Conservation (phyloP, 306 rosid genomes). For the Crotalaria pallida region DNA sequence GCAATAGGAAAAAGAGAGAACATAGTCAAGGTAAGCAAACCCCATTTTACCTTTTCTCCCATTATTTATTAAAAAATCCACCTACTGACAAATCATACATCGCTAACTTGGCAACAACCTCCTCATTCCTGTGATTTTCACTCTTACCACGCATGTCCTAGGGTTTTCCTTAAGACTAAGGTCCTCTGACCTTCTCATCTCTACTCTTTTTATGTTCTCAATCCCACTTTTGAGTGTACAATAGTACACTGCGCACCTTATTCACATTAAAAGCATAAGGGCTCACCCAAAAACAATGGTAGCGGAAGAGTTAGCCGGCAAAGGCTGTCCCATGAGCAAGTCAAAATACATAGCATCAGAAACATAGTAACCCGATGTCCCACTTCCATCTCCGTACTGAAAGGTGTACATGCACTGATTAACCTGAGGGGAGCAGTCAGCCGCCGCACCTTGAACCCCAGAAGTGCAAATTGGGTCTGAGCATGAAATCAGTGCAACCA, state of each 20-base stretch:
- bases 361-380: conserved; percentile 73
- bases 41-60: neutral
- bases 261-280: conserved; percentile 8
- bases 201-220: conserved; percentile 8
- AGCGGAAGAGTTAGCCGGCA: conserved; percentile 58
- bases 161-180: neutral
- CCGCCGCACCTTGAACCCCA: conserved; percentile 47
- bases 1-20: neutral
- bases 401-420: conserved; percentile 80
- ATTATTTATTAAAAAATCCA: neutral
- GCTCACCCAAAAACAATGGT: conserved; percentile 83
- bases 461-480: conserved; percentile 69
- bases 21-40: conserved; percentile 3
- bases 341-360: conserved; percentile 65
- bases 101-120: neutral
- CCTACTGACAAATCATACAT: neutral
- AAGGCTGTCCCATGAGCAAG: conserved; percentile 69
- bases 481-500: conserved; percentile 56
- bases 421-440: conserved; percentile 59
- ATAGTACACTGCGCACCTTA: neutral
- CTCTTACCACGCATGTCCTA: neutral
- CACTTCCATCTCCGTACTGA: conserved; percentile 88
- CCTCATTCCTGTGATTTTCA: neutral
- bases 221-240: neutral
- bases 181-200: conserved; percentile 8